These are phyloP conservation scores for Gynochthodes officinalis DNA, from an alignment of 257 asterid species.

Conservation along the genomic window DNA sequence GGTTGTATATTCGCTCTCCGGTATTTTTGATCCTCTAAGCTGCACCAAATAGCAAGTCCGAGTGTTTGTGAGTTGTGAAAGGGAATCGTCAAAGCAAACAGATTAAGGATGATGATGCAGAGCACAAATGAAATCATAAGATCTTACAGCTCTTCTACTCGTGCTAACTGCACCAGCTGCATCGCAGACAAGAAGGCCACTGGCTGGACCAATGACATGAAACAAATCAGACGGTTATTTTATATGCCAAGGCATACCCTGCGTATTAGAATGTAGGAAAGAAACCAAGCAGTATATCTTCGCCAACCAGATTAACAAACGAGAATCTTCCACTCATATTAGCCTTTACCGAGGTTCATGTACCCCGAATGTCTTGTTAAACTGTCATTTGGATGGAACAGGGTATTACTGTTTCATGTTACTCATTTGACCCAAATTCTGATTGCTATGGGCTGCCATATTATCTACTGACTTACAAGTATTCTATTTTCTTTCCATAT, in stretches of 20 bases:
- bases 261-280: too few species aligned
- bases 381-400: neutral
- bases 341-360: neutral
- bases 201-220: constrained; percentile 47
- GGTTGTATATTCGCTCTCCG: constrained; percentile 76
- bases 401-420: neutral
- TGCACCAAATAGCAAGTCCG: constrained; percentile 40
- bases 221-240: constrained; percentile 24
- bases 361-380: neutral
- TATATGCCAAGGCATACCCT: neutral
- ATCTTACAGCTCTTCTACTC: constrained; percentile 93
- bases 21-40: constrained; percentile 88
- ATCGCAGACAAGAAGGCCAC: constrained; percentile 53
- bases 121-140: neutral
- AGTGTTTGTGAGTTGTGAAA: constrained; percentile 14
- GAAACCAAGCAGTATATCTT: neutral
- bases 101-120: too few species aligned
- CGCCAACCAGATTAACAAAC: neutral
- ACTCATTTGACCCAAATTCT: neutral
- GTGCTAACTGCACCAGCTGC: constrained; percentile 84
- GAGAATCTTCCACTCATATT: neutral
- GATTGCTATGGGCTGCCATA: neutral
- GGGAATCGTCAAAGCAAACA: neutral
- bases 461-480: neutral
- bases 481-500: neutral